These are phyloP conservation scores for Diutina sp. DNA, from an alignment of 1,139 yeast genomes.

Conservation along the genomic window DNA sequence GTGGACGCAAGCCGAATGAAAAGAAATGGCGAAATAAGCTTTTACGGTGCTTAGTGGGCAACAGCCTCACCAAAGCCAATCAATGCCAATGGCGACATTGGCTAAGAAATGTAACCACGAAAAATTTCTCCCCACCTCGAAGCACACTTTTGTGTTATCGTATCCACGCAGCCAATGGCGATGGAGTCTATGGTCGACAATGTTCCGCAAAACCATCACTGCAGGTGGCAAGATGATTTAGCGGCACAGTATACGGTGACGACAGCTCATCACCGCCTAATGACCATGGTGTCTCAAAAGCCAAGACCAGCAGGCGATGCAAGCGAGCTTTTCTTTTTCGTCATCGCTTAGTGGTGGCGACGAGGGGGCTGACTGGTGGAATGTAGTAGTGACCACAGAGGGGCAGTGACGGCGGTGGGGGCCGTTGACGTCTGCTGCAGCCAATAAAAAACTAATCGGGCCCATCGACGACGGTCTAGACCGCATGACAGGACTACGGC, in stretches of 20 bases:
- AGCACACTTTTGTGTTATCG: neutral
- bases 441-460: neutral
- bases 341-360: neutral
- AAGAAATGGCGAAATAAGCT: neutral
- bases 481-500: neutral
- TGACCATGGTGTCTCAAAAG: neutral
- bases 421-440: neutral
- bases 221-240: neutral
- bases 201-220: neutral
- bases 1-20: too few relatives aligned
- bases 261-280: neutral
- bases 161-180: neutral
- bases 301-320: neutral
- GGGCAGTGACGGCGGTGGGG: neutral
- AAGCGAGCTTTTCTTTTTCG: neutral
- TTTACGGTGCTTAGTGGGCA: neutral
- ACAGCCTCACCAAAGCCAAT: neutral
- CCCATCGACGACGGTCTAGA: neutral
- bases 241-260: neutral
- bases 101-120: too few relatives aligned
- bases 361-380: neutral
- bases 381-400: neutral
- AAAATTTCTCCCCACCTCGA: neutral
- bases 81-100: too few relatives aligned
- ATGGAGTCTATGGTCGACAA: neutral